A percentile compares a stretch with the other conserved stretches of the same genome.
Conservation (phyloP, 495 filamentous ascomycete species). For the Cercophora samala region DNA sequence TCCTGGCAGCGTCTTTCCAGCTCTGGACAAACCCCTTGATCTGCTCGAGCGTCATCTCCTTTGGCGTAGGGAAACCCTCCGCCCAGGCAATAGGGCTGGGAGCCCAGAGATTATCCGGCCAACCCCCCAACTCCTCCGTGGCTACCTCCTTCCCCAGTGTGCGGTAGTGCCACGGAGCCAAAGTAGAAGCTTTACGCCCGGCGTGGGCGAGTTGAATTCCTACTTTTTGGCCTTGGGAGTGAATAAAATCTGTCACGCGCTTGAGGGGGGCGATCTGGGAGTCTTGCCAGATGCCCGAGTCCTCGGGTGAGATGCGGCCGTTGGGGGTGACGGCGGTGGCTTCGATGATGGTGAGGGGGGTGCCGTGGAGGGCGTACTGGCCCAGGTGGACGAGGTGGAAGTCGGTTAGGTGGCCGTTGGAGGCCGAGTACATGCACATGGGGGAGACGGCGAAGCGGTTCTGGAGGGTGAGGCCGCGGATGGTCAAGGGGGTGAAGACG, state of each 20-base stretch:
- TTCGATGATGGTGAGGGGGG: slow-evolving; percentile 63
- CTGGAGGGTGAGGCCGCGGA: slow-evolving; percentile 65
- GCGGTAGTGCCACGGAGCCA: slow-evolving; percentile 55
- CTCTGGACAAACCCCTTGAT: slow-evolving; percentile 60
- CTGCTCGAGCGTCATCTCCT: slow-evolving; percentile 58
- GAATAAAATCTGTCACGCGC: slow-evolving; percentile 57
- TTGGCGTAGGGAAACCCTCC: slow-evolving; percentile 43
- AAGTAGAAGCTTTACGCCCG: slow-evolving; percentile 66
- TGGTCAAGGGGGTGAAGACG: slow-evolving; percentile 61
- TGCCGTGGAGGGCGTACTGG: slow-evolving; percentile 60
- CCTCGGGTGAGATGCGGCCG: slow-evolving; percentile 69
- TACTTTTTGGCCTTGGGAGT: slow-evolving; percentile 62
- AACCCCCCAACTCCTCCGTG: slow-evolving; percentile 54
- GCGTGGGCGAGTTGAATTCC: slow-evolving; percentile 74
- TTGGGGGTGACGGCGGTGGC: slow-evolving; percentile 64
- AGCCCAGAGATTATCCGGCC: slow-evolving; percentile 61
- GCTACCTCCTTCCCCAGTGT: slow-evolving; percentile 34
- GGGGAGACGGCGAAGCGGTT: slow-evolving; percentile 64
- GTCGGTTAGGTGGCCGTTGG: slow-evolving; percentile 64
- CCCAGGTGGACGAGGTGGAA: slow-evolving; percentile 67
- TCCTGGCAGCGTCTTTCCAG: slow-evolving; percentile 57
- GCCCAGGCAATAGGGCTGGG: slow-evolving; percentile 49
- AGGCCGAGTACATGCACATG: slow-evolving; percentile 69
- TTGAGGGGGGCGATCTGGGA: slow-evolving; percentile 62
- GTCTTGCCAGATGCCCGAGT: slow-evolving; percentile 67